These are phyloP conservation scores for Helicocarpus griseus DNA, from an alignment of 2,329 filamentous ascomycete species.

Conservation along the genomic window DNA sequence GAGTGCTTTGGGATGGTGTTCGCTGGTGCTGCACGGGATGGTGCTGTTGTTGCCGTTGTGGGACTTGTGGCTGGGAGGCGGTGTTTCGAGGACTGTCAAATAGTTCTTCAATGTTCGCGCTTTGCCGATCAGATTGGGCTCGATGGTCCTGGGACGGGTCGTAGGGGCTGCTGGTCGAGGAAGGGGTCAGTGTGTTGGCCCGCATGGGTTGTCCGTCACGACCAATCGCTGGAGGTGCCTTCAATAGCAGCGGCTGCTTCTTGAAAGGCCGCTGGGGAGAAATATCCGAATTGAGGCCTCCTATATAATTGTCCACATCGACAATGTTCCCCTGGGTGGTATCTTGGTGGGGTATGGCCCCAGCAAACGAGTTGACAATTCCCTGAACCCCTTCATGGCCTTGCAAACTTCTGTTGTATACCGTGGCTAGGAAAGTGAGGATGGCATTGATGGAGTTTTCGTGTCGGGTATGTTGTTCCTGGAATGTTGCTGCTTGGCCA, in stretches of 20 bases:
- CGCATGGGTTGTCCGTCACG: slow-evolving; percentile 19
- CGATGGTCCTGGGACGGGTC: slow-evolving; percentile 20
- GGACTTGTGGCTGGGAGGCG: neutral
- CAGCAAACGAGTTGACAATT: slow-evolving; percentile 74
- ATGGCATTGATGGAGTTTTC: slow-evolving; percentile 99
- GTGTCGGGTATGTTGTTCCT: slow-evolving; percentile 87
- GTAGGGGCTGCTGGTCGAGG: slow-evolving; percentile 23
- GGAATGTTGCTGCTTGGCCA: slow-evolving; percentile 78
- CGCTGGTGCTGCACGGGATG: slow-evolving; percentile 6
- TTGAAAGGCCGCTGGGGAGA: slow-evolving; percentile 33
- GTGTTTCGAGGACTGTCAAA: slow-evolving; percentile 22
- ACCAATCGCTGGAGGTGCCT: slow-evolving; percentile 28
- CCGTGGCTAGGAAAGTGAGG: slow-evolving; percentile 88
- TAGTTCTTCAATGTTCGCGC: slow-evolving; percentile 36
- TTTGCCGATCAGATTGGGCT: slow-evolving; percentile 21
- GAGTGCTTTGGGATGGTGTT: slow-evolving; percentile 4
- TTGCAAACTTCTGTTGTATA: slow-evolving; percentile 88
- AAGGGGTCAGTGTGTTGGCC: slow-evolving; percentile 29
- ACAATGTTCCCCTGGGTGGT: slow-evolving; percentile 50
- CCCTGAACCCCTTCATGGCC: slow-evolving; percentile 67
- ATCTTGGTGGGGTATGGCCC: slow-evolving; percentile 56
- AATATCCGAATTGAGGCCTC: slow-evolving; percentile 7
- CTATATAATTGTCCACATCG: slow-evolving; percentile 48
- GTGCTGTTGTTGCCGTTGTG: slow-evolving; percentile 6
- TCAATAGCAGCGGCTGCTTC: slow-evolving; percentile 38